Conservation (phyloP, 306 rosid species). For the Psophocarpus tetragonolobus region DNA sequence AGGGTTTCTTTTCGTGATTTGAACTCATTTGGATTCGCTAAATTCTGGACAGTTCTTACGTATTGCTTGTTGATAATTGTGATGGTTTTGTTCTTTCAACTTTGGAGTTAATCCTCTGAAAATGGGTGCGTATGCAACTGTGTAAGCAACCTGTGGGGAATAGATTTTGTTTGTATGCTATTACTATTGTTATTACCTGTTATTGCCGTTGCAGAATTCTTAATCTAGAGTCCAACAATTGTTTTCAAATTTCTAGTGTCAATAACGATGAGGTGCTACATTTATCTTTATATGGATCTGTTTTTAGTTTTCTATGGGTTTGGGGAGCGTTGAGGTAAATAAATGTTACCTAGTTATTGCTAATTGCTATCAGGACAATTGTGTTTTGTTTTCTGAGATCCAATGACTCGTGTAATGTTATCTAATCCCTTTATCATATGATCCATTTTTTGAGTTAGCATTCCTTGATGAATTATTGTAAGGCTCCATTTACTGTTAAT, state of each 20-base stretch:
- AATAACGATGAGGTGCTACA: background rate
- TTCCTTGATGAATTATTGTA: background rate
- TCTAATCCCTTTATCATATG: background rate
- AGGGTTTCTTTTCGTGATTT: background rate
- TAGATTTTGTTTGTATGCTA: background rate
- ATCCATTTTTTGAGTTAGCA: background rate
- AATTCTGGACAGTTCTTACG: background rate
- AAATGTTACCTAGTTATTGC: slow-evolving; percentile 4
- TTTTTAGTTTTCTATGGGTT: background rate
- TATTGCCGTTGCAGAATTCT: background rate
- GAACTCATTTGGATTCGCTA: background rate
- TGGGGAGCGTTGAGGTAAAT: background rate
- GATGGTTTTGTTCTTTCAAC: background rate
- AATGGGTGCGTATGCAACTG: background rate
- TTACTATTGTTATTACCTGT: too few relatives aligned
- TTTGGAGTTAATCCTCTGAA: background rate
- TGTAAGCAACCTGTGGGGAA: background rate
- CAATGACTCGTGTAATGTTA: background rate
- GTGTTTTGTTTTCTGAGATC: background rate
- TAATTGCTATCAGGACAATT: background rate
- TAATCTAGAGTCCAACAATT: background rate
- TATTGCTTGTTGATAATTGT: background rate
- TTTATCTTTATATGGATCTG: background rate
- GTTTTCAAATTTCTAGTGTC: background rate
- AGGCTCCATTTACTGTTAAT: background rate